Percentiles rank a stretch among this genome's conserved stretches.
Evolutionary conservation across 1,284 basidiomycete genomes (phyloP).

Genomic region (Ganoderma lucidum): DNA sequence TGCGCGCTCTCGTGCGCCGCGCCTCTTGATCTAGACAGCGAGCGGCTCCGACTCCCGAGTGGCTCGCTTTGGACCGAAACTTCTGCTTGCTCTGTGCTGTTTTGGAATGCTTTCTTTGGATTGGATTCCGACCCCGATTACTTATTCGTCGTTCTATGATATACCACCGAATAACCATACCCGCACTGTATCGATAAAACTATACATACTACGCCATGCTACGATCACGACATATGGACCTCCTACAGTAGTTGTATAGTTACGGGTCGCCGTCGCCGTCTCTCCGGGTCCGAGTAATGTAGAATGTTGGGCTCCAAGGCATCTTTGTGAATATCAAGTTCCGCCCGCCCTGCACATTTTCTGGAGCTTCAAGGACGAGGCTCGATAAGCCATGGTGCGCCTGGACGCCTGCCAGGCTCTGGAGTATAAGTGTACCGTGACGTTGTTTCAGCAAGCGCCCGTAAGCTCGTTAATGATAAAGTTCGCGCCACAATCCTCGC

Average conservation of each 20-base stretch:
- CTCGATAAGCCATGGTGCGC: slow-evolving; percentile 22
- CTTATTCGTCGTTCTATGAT: slow-evolving; percentile 10
- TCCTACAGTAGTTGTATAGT: slow-evolving; percentile 5
- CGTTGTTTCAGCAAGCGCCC: background rate
- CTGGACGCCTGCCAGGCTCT: slow-evolving; percentile 3
- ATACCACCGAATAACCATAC: slow-evolving; percentile 12
- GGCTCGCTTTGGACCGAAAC: background rate
- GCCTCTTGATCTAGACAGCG: slow-evolving; percentile 10
- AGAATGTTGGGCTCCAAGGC: slow-evolving; percentile 7
- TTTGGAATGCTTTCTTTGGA: slow-evolving; percentile 9
- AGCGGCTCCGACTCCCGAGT: background rate
- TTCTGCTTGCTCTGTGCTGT: background rate
- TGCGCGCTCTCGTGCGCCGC: slow-evolving; percentile 20
- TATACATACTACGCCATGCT: slow-evolving; percentile 7
- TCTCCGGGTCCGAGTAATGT: slow-evolving; percentile 3
- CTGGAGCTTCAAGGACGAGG: background rate
- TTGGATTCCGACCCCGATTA: background rate
- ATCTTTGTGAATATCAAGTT: background rate
- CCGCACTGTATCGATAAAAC: slow-evolving; percentile 12
- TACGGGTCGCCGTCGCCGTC: slow-evolving; percentile 5
- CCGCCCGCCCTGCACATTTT: background rate
- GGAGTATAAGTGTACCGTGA: background rate
- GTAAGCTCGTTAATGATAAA: slow-evolving; percentile 4
- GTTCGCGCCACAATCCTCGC: slow-evolving; percentile 28
- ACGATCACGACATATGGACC: background rate